phyloP scores from a whole-genome alignment of 345 rosid species.

The Citrus sinensis region DNA sequence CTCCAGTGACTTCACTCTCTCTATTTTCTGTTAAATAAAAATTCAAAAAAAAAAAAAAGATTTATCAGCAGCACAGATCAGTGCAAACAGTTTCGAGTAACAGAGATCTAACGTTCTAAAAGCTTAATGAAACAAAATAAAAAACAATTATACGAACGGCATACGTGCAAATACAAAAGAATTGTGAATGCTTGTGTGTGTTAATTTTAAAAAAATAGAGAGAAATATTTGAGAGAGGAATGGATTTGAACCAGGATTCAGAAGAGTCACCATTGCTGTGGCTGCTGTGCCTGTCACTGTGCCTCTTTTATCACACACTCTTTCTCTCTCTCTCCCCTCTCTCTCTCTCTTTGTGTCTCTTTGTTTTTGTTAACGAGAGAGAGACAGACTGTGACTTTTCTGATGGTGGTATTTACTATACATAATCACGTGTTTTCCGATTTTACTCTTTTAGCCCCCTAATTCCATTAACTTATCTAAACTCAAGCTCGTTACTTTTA shows the following conservation, averaged over 20 bases:
- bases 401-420: not conserved
- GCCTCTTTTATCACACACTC: not conserved
- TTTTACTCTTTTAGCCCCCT: not conserved
- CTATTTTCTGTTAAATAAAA: not conserved
- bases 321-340: conserved; percentile 19
- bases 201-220: conserved; percentile 3
- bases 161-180: not conserved
- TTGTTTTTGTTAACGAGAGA: not conserved
- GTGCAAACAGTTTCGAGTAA: not conserved
- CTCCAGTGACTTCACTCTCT: conserved; percentile 67
- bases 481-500: no score
- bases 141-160: not conserved
- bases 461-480: no score
- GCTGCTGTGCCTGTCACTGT: not conserved
- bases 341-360: not conserved
- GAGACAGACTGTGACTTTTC: conserved; percentile 5
- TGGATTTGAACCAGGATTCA: conserved; percentile 21
- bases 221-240: not conserved
- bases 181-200: not conserved
- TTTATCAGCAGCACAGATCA: not conserved
- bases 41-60: not conserved
- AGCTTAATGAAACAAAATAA: not conserved
- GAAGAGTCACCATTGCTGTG: conserved; percentile 33
- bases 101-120: conserved; percentile 26
- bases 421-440: not conserved